These are phyloP conservation scores for Trypanosoma scelopori DNA, from an alignment of 208 protist species.

Conservation along the genomic window DNA sequence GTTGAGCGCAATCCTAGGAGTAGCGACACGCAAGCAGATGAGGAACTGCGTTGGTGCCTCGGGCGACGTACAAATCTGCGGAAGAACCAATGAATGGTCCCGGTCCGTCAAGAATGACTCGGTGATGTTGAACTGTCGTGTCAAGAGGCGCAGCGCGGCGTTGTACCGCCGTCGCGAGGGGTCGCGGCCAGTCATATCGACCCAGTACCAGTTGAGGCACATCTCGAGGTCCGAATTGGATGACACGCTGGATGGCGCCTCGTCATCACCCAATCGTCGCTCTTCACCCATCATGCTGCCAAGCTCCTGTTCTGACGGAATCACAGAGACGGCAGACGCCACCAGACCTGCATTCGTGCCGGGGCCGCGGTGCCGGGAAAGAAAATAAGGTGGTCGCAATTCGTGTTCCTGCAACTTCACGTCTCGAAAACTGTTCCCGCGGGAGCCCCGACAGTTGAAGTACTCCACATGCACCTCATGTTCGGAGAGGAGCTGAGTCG, in stretches of 20 bases:
- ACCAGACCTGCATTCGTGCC: no score
- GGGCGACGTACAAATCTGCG: slow-evolving; percentile 73
- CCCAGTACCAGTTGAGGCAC: slow-evolving; percentile 90
- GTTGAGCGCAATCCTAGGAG: slow-evolving; percentile 66
- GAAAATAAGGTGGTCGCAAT: slow-evolving; percentile 55
- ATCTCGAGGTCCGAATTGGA: slow-evolving; percentile 63
- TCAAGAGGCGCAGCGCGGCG: slow-evolving; percentile 56
- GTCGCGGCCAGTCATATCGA: slow-evolving; percentile 81
- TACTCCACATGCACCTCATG: slow-evolving; percentile 66
- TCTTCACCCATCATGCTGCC: slow-evolving; percentile 15
- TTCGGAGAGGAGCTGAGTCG: slow-evolving; percentile 31
- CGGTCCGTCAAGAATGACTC: slow-evolving; percentile 79
- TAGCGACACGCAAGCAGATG: slow-evolving; percentile 79
- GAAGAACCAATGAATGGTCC: slow-evolving; percentile 74
- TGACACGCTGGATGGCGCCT: slow-evolving; percentile 24
- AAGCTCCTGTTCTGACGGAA: slow-evolving; percentile 10
- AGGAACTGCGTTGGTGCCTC: slow-evolving; percentile 76
- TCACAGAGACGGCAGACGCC: neutral
- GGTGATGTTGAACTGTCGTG: slow-evolving; percentile 67
- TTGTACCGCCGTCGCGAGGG: slow-evolving; percentile 56
- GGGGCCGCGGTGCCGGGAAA: slow-evolving; percentile 3
- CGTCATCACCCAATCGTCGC: slow-evolving; percentile 35
- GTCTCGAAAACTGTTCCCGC: slow-evolving; percentile 48
- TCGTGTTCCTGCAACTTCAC: slow-evolving; percentile 64
- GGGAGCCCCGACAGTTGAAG: slow-evolving; percentile 80